Percentiles rank a stretch among this genome's conserved stretches.
These are phyloP conservation scores for Kitagawia praeruptora DNA, from an alignment of 129 eudicot species.

Conservation along the genomic window DNA sequence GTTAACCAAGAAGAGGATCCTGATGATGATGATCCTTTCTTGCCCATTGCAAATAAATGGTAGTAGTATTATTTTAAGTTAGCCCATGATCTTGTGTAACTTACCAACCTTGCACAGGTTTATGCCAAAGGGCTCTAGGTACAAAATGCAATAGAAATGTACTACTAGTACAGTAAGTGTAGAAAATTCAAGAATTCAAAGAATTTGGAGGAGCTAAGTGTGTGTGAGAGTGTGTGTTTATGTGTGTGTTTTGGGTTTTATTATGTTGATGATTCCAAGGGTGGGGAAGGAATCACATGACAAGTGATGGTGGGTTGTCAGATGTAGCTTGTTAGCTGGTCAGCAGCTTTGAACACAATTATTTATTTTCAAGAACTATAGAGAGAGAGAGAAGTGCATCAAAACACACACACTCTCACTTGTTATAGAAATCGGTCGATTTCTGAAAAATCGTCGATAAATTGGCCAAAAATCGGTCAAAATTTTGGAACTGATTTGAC, in stretches of 20 bases:
- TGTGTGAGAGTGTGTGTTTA: slow-evolving; percentile 1
- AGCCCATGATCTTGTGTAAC: background rate
- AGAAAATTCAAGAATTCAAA: background rate
- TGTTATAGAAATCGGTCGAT: too few relatives aligned
- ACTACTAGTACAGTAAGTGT: background rate
- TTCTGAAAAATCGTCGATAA: too few relatives aligned
- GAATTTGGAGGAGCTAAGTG: background rate
- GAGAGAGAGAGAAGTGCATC: background rate
- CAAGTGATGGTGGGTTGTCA: slow-evolving; percentile 2
- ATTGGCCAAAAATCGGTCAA: too few relatives aligned
- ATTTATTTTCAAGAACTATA: too few relatives aligned
- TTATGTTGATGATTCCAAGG: background rate
- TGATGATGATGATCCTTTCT: slow-evolving; percentile 21
- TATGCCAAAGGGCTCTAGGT: background rate
- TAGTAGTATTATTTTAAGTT: background rate
- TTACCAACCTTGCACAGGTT: background rate
- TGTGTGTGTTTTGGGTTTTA: too few relatives aligned
- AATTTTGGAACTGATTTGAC: too few relatives aligned
- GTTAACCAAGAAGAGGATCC: slow-evolving; percentile 68
- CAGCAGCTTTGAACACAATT: slow-evolving; percentile 21
- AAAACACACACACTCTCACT: background rate
- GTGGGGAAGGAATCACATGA: background rate
- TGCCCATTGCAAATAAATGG: slow-evolving; percentile 27
- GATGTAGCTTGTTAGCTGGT: background rate
- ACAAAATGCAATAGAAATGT: too few relatives aligned